Percentiles rank a stretch among this genome's conserved stretches.
These are phyloP conservation scores for Bryoglossum gracile DNA, from an alignment of 495 filamentous ascomycete genomes.

Conservation along the genomic window DNA sequence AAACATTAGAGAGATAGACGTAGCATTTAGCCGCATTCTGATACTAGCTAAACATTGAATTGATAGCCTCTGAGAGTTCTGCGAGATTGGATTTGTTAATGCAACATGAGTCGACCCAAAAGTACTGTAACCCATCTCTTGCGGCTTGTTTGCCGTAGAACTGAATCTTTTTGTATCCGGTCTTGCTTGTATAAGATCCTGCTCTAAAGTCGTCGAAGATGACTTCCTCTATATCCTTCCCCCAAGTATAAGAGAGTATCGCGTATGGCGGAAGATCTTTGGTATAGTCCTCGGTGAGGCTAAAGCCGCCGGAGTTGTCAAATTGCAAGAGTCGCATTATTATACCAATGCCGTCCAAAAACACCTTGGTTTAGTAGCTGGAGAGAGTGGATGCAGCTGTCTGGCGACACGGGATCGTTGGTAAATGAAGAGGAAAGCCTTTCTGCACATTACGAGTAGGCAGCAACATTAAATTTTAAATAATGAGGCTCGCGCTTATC, in stretches of 20 bases:
- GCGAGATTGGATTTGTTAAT: constrained; percentile 27
- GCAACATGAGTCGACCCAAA: constrained; percentile 39
- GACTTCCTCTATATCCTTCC: constrained; percentile 23
- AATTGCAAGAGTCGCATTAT: constrained; percentile 11
- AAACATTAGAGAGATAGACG: constrained; percentile 15
- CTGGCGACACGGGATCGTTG: background rate
- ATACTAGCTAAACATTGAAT: constrained; percentile 31
- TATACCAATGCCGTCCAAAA: background rate
- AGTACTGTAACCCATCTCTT: constrained; percentile 20
- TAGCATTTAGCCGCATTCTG: constrained; percentile 14
- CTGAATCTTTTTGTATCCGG: constrained; percentile 26
- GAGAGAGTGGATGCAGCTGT: background rate
- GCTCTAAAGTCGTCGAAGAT: constrained; percentile 22
- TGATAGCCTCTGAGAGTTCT: constrained; percentile 32
- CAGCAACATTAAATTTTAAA: background rate
- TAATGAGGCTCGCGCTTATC: constrained; percentile 3
- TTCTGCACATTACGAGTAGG: constrained; percentile 1
- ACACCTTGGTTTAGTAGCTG: background rate
- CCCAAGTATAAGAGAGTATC: constrained; percentile 29
- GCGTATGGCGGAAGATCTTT: constrained; percentile 19
- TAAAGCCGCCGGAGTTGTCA: constrained; percentile 3
- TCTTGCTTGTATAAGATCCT: background rate
- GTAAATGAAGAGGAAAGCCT: constrained; percentile 4
- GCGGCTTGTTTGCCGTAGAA: constrained; percentile 23
- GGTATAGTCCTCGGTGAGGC: constrained; percentile 9